phyloP scores from a whole-genome alignment of 108 stramenopile species.

The Conticribra weissflogii region DNA sequence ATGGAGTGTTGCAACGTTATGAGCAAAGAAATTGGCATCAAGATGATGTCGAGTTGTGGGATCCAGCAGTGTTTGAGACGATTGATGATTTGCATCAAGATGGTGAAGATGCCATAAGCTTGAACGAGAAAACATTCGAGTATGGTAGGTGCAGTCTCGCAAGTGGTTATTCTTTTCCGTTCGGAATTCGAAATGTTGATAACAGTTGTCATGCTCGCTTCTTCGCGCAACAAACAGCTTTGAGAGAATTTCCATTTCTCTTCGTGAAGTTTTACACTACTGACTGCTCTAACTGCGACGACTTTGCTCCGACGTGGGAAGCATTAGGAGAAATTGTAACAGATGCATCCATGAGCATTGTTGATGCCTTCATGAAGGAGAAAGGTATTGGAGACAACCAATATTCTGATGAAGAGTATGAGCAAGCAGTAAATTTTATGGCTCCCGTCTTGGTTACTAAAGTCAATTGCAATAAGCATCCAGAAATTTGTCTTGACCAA shows the following conservation, averaged over 20 bases:
- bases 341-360: constrained; percentile 43
- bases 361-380: constrained; percentile 33
- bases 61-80: constrained; percentile 42
- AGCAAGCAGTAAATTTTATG: constrained; percentile 42
- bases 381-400: constrained; percentile 12
- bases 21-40: constrained; percentile 71
- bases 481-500: constrained; percentile 69
- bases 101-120: constrained; percentile 54
- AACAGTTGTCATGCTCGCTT: neutral
- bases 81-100: constrained; percentile 60
- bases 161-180: neutral
- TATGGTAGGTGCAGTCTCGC: constrained; percentile 23
- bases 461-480: constrained; percentile 70
- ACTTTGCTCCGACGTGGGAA: constrained; percentile 83
- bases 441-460: constrained; percentile 52
- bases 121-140: constrained; percentile 38
- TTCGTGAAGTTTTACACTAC: constrained; percentile 68
- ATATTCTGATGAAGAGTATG: constrained; percentile 50
- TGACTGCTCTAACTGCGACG: constrained; percentile 78
- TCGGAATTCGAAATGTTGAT: neutral
- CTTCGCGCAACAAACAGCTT: constrained; percentile 4
- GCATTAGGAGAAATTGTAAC: constrained; percentile 57
- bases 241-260: constrained; percentile 32
- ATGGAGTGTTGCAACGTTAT: constrained; percentile 58
- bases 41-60: constrained; percentile 58